These are phyloP conservation scores for Trematosphaeria pertusa DNA, from an alignment of 2,329 filamentous ascomycete genomes.

Conservation along the genomic window DNA sequence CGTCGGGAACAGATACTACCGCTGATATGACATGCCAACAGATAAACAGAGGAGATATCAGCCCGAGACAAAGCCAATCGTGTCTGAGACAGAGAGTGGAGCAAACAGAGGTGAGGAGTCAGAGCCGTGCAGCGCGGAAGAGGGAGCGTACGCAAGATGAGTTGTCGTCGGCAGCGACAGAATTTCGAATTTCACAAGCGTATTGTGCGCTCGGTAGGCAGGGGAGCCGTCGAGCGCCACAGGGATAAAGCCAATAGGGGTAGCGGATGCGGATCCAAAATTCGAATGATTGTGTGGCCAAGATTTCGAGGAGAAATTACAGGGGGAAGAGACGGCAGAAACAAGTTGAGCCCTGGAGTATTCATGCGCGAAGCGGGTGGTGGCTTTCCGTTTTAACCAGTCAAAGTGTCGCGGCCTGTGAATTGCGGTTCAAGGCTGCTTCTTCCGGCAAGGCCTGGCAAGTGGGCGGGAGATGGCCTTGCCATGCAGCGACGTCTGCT, in stretches of 20 bases:
- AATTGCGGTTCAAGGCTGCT: constrained; percentile 36
- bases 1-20: no score
- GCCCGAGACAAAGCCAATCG: constrained; percentile 19
- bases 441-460: constrained; percentile 33
- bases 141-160: constrained; percentile 44
- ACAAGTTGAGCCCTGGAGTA: constrained; percentile 30
- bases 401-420: constrained; percentile 25
- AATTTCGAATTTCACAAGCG: constrained; percentile 31
- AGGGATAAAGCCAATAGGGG: constrained; percentile 41
- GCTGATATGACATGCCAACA: no score
- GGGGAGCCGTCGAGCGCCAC: constrained; percentile 26
- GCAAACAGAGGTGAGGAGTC: constrained; percentile 34
- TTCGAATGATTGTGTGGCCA: constrained; percentile 45
- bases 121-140: constrained; percentile 33
- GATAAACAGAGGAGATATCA: constrained; percentile 8
- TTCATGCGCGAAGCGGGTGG: constrained; percentile 45
- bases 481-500: constrained; percentile 32
- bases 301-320: constrained; percentile 37
- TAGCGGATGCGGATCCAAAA: constrained; percentile 29
- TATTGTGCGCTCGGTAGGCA: constrained; percentile 41
- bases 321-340: constrained; percentile 39
- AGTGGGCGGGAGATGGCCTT: no score
- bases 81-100: constrained; percentile 28
- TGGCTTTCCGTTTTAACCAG: constrained; percentile 40
- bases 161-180: constrained; percentile 42